Conservation (phyloP, 2,329 filamentous ascomycete genomes). For the Ascochyta viciae-villosae region DNA sequence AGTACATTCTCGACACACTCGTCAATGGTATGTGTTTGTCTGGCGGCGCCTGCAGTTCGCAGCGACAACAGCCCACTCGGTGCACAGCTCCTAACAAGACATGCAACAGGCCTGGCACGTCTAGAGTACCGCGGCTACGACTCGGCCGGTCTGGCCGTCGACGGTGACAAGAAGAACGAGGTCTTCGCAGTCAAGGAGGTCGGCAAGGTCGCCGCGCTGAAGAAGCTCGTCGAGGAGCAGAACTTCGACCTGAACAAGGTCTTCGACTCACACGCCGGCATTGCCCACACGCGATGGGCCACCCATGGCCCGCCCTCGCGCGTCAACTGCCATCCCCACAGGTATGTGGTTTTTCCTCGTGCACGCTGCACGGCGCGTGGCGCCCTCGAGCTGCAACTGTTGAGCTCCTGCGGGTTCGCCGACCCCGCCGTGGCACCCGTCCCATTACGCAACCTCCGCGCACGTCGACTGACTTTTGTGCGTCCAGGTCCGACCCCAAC, state of each 20-base stretch:
- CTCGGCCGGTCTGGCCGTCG: slow-evolving; percentile 92
- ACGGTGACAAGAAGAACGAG: slow-evolving; percentile 99
- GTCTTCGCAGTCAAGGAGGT: slow-evolving; percentile 98
- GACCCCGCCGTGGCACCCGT: slow-evolving; percentile 14
- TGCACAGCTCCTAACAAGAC: slow-evolving; percentile 31
- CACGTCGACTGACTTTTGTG: slow-evolving; percentile 1
- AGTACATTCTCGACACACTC: slow-evolving; percentile 93
- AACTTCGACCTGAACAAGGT: slow-evolving; percentile 87
- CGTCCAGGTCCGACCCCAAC: slow-evolving; percentile 79
- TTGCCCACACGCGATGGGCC: slow-evolving; percentile 98
- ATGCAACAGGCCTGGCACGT: slow-evolving; percentile 77
- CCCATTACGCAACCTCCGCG: slow-evolving; percentile 10
- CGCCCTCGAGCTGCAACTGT: slow-evolving; percentile 11
- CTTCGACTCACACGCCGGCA: slow-evolving; percentile 97
- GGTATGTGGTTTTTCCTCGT: slow-evolving; percentile 69
- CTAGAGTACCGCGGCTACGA: slow-evolving; percentile 99
- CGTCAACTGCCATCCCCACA: slow-evolving; percentile 97
- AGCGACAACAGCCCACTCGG: slow-evolving; percentile 9
- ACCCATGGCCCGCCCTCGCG: slow-evolving; percentile 95
- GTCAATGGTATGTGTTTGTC: slow-evolving; percentile 77
- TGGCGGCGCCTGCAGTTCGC: slow-evolving; percentile 4
- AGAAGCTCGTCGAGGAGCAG: slow-evolving; percentile 85
- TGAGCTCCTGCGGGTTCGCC: slow-evolving; percentile 14
- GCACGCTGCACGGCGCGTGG: slow-evolving; percentile 11
- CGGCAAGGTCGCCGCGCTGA: slow-evolving; percentile 97